Percentiles rank a stretch among this genome's conserved stretches.
phyloP scores from a whole-genome alignment of 495 filamentous ascomycete genomes.

The Penicillium subrubescens region DNA sequence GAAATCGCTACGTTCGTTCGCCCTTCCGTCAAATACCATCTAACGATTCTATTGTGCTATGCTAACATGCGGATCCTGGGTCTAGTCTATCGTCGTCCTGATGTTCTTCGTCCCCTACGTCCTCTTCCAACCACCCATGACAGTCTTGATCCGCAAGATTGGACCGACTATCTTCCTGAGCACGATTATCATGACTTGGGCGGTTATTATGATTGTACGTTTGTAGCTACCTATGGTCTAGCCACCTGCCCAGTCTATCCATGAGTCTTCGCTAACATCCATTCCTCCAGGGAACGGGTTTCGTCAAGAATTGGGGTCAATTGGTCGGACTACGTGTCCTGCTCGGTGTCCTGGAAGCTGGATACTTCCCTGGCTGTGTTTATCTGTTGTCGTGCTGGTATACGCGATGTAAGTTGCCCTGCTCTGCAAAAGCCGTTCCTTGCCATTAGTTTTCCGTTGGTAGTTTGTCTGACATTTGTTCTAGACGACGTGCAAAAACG shows the following conservation, averaged over 20 bases:
- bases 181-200: constrained; percentile 55
- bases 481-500: constrained; percentile 64
- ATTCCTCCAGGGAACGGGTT: constrained; percentile 55
- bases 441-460: too few species aligned
- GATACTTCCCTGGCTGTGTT: constrained; percentile 64
- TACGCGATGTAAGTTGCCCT: constrained; percentile 48
- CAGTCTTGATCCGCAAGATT: constrained; percentile 59
- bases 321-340: constrained; percentile 59
- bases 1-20: constrained; percentile 42
- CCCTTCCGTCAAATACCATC: not conserved
- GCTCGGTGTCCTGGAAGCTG: constrained; percentile 64
- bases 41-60: not conserved
- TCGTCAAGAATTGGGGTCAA: constrained; percentile 49
- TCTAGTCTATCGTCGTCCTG: constrained; percentile 57
- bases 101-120: constrained; percentile 71
- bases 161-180: constrained; percentile 60
- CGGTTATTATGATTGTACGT: constrained; percentile 45
- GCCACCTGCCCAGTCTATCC: too few species aligned
- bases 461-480: not conserved
- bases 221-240: not conserved
- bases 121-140: constrained; percentile 62
- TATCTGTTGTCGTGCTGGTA: constrained; percentile 69
- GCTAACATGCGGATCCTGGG: not conserved
- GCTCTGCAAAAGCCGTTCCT: too few species aligned
- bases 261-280: not conserved